A percentile compares a stretch with the other conserved stretches of the same genome.
These are phyloP conservation scores for Cryphonectria carpinicola DNA, from an alignment of 2,329 filamentous ascomycete species.

Conservation along the genomic window DNA sequence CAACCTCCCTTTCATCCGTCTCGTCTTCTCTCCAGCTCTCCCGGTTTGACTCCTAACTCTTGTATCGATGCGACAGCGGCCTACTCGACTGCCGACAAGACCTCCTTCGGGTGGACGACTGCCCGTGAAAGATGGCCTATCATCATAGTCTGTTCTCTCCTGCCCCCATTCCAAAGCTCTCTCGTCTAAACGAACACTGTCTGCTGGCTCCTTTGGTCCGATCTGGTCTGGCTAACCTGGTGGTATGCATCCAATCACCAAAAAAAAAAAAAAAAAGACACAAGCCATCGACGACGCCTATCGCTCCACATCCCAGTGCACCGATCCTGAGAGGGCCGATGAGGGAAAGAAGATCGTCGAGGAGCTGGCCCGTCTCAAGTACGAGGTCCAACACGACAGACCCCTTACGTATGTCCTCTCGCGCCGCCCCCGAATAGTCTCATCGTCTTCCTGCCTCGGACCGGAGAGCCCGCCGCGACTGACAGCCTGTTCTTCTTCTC, in stretches of 20 bases:
- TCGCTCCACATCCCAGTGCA: conserved; percentile 64
- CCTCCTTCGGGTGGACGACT: conserved; percentile 85
- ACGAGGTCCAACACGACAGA: conserved; percentile 91
- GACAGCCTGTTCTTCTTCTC: conserved; percentile 5
- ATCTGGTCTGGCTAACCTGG: background rate
- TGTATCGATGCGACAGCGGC: conserved; percentile 57
- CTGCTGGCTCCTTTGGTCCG: background rate
- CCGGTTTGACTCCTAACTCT: background rate
- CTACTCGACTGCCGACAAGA: conserved; percentile 79
- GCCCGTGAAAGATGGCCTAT: conserved; percentile 90
- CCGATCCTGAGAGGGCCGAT: conserved; percentile 65
- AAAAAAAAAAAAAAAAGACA: conserved; percentile 73
- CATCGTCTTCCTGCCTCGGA: background rate
- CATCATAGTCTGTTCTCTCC: conserved; percentile 70
- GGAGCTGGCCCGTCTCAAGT: conserved; percentile 82
- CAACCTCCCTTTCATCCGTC: background rate
- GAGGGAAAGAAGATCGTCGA: conserved; percentile 89
- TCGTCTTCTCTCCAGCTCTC: conserved; percentile 12
- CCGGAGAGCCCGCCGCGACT: conserved; percentile 22
- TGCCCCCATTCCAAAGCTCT: background rate
- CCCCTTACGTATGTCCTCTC: conserved; percentile 66
- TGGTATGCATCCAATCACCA: background rate
- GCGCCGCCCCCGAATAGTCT: background rate
- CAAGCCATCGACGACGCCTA: conserved; percentile 94
- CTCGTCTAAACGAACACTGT: background rate